These are phyloP conservation scores for Aquilaria malaccensis DNA, from an alignment of 345 rosid species.

Conservation along the genomic window DNA sequence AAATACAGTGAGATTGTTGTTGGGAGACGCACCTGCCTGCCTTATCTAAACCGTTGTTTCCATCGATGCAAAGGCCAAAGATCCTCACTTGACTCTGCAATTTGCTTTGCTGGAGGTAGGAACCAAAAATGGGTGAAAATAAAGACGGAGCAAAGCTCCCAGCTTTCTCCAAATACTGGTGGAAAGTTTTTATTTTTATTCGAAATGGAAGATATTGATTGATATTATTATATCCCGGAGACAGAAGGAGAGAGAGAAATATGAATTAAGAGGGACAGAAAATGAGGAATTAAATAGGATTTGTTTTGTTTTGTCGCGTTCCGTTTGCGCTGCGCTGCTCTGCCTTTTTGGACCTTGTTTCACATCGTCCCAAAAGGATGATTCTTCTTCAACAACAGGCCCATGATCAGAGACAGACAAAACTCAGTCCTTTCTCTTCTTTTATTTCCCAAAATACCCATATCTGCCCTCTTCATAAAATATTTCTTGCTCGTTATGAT, in stretches of 20 bases:
- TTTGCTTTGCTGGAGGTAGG: neutral
- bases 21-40: slow-evolving; percentile 21
- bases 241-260: slow-evolving; percentile 1
- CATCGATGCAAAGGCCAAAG: slow-evolving; percentile 22
- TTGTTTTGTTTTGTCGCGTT: slow-evolving; percentile 2
- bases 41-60: slow-evolving; percentile 36
- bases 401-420: neutral
- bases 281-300: neutral
- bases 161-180: neutral
- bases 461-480: too few relatives aligned
- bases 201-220: slow-evolving; percentile 5
- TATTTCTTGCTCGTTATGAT: too few relatives aligned
- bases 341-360: slow-evolving; percentile 27
- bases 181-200: neutral
- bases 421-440: neutral
- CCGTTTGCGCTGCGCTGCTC: slow-evolving; percentile 9
- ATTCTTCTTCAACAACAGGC: neutral
- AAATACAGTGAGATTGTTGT: neutral
- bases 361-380: slow-evolving; percentile 2
- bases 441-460: slow-evolving; percentile 1
- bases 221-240: slow-evolving; percentile 11
- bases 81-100: slow-evolving; percentile 12
- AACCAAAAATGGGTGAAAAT: neutral
- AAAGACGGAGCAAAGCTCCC: neutral
- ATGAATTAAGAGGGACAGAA: slow-evolving; percentile 9